Evolutionary conservation across 2,329 filamentous ascomycete genomes (phyloP).

Genomic region (Calonectria crousiana): DNA sequence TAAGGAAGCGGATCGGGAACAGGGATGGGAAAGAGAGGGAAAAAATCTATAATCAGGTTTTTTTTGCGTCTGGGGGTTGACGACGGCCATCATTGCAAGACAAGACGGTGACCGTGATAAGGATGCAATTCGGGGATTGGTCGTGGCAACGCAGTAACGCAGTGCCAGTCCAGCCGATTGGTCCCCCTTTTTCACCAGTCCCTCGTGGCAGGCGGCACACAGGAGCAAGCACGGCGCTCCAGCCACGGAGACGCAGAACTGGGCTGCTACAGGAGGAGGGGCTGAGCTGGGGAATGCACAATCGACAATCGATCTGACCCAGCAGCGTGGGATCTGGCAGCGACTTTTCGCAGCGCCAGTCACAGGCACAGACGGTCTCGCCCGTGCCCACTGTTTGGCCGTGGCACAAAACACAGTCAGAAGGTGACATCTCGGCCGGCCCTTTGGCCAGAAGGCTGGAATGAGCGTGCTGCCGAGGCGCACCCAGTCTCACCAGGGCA

Average conservation of each 20-base stretch:
- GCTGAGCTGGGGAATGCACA: slow-evolving; percentile 1
- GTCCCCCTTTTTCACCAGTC: not conserved
- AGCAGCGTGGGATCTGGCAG: slow-evolving; percentile 16
- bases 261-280: not conserved
- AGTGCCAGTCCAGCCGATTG: not conserved
- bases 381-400: slow-evolving; percentile 3
- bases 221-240: not conserved
- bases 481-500: not conserved
- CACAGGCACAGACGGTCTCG: slow-evolving; percentile 1
- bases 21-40: not conserved
- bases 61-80: not conserved
- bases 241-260: not conserved
- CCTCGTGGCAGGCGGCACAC: slow-evolving; percentile 1
- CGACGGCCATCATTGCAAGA: not conserved
- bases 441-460: not conserved
- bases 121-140: not conserved
- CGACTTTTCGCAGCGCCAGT: slow-evolving; percentile 7
- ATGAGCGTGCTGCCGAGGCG: not conserved
- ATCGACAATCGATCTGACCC: slow-evolving; percentile 25
- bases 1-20: slow-evolving; percentile 16
- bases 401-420: not conserved
- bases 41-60: not conserved
- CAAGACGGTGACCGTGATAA: not conserved
- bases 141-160: not conserved
- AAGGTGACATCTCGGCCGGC: slow-evolving; percentile 11